Conservation (phyloP, 495 filamentous ascomycete species). For the Xylaria castorea region DNA sequence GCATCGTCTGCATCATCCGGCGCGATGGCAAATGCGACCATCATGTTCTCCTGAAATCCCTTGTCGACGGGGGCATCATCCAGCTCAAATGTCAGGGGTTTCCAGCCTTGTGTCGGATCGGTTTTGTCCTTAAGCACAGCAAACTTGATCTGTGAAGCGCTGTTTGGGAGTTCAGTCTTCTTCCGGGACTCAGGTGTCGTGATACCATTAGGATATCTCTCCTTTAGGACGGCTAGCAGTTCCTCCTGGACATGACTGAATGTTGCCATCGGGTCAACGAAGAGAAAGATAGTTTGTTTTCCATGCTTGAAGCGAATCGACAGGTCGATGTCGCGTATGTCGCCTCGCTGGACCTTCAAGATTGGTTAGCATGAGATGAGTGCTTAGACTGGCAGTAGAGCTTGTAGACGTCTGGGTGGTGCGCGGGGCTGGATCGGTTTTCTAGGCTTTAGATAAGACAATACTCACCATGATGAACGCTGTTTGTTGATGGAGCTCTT, state of each 20-base stretch:
- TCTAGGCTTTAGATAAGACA: background rate
- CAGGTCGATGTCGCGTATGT: conserved; percentile 52
- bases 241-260: conserved; percentile 67
- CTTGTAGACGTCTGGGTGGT: conserved; percentile 9
- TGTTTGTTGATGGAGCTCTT: background rate
- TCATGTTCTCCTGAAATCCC: conserved; percentile 59
- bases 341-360: conserved; percentile 29
- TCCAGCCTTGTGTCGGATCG: conserved; percentile 51
- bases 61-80: conserved; percentile 48
- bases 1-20: conserved; percentile 51
- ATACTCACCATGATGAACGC: conserved; percentile 10
- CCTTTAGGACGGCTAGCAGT: conserved; percentile 62
- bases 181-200: conserved; percentile 31
- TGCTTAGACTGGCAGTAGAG: background rate
- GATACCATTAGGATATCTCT: conserved; percentile 58
- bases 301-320: conserved; percentile 82
- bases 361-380: conserved; percentile 21
- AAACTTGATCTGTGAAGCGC: conserved; percentile 50
- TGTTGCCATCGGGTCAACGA: conserved; percentile 65
- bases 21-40: conserved; percentile 73
- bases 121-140: conserved; percentile 42
- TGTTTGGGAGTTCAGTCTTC: conserved; percentile 45
- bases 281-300: conserved; percentile 77
- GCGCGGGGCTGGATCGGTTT: background rate
- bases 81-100: conserved; percentile 41